Evolutionary conservation across 1,139 yeast species (phyloP).

Genomic region (Saccharomycopsis hybrid): DNA sequence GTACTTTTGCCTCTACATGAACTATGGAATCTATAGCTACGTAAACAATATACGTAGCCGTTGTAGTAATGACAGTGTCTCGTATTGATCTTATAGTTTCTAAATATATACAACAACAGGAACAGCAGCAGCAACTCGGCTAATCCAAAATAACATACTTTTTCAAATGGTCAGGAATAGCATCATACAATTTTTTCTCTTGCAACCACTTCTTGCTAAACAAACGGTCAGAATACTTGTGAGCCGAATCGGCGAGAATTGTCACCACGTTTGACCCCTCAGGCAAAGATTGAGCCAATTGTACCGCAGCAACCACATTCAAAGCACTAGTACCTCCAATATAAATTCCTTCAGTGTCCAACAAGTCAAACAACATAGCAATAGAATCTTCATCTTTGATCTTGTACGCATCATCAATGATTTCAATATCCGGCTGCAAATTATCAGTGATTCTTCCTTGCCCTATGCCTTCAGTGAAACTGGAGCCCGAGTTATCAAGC

Average conservation of each 20-base stretch:
- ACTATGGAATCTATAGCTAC: too few species aligned
- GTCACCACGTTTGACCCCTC: conserved; percentile 81
- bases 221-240: conserved; percentile 74
- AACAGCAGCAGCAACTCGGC: too few species aligned
- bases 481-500: conserved; percentile 63
- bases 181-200: conserved; percentile 56
- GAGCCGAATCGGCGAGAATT: conserved; percentile 80
- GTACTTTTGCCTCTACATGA: too few species aligned
- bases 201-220: conserved; percentile 76
- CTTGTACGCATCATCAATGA: conserved; percentile 67
- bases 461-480: conserved; percentile 94
- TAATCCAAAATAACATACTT: conserved; percentile 45
- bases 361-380: conserved; percentile 70
- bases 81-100: too few species aligned
- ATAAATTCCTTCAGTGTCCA: conserved; percentile 86
- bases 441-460: conserved; percentile 90
- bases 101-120: too few species aligned
- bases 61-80: too few species aligned
- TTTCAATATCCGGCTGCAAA: conserved; percentile 60
- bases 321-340: conserved; percentile 86
- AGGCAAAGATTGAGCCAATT: conserved; percentile 69
- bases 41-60: too few species aligned
- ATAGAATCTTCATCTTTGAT: conserved; percentile 71
- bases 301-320: conserved; percentile 76
- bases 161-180: conserved; percentile 62